Conservation (phyloP, 352 stramenopile genomes). For the Paralagenidium karlingii region DNA sequence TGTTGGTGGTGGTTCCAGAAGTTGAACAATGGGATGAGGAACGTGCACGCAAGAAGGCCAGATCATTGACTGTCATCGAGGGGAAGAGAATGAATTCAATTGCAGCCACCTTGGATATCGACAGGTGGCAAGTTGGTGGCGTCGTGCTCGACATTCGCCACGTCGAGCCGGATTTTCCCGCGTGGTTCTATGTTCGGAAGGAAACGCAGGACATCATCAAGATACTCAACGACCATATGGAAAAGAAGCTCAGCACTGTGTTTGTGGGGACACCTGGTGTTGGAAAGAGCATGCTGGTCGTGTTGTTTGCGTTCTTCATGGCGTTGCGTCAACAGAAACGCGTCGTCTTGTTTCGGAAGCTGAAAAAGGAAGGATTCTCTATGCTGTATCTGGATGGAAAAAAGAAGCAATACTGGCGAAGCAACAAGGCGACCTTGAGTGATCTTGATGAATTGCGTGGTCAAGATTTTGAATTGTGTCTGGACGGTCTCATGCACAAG, state of each 20-base stretch:
- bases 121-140: conserved; percentile 9
- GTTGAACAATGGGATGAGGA: conserved; percentile 1
- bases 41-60: conserved; percentile 9
- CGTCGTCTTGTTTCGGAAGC: conserved; percentile 15
- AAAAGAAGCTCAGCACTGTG: conserved; percentile 7
- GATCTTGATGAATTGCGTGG: conserved; percentile 7
- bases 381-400: conserved; percentile 13
- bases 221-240: conserved; percentile 8
- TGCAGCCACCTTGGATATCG: conserved; percentile 7
- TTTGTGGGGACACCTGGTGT: conserved; percentile 14
- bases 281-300: conserved; percentile 16
- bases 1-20: conserved; percentile 4
- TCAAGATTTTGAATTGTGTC: conserved; percentile 2
- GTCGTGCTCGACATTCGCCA: conserved; percentile 9
- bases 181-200: conserved; percentile 18
- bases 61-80: conserved; percentile 4
- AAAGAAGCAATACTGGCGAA: conserved; percentile 12
- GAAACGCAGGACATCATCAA: conserved; percentile 15
- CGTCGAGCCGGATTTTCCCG: conserved; percentile 16
- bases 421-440: conserved; percentile 4
- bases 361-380: conserved; percentile 9
- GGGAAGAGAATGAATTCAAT: conserved; percentile 2
- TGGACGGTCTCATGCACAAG: conserved; percentile 2
- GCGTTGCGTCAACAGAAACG: conserved; percentile 12
- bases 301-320: conserved; percentile 17